phyloP scores from a whole-genome alignment of 208 protist genomes.

The Histomonas meleagridis region DNA sequence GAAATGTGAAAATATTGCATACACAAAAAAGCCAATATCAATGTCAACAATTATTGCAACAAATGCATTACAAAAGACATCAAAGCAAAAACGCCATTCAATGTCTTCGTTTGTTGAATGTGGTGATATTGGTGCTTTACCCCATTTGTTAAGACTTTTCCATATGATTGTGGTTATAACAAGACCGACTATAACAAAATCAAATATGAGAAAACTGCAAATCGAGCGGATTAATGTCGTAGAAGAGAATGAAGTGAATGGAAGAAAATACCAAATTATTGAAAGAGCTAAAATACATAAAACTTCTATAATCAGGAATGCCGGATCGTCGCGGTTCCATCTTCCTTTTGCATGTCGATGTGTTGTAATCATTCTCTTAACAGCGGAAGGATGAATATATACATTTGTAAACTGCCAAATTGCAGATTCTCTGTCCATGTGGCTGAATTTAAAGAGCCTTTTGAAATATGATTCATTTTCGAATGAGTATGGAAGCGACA shows the following conservation, averaged over 20 bases:
- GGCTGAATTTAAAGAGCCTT: no score
- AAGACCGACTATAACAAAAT: not conserved
- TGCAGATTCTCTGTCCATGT: not conserved
- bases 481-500: no score
- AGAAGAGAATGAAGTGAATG: not conserved
- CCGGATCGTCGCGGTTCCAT: not conserved
- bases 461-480: no score
- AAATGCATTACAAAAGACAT: constrained; percentile 1
- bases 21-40: not conserved
- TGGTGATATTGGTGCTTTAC: not conserved
- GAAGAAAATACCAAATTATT: not conserved
- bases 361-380: not conserved
- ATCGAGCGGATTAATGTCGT: not conserved
- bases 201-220: not conserved
- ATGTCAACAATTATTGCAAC: not conserved
- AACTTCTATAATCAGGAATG: not conserved
- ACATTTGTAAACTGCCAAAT: not conserved
- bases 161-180: not conserved
- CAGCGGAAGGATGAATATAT: not conserved
- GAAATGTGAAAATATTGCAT: not conserved
- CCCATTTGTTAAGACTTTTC: not conserved
- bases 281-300: not conserved
- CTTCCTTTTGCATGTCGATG: not conserved
- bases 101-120: not conserved
- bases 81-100: not conserved